phyloP scores from a whole-genome alignment of 768 basidiomycete genomes.

The Boletus tomentosulus region DNA sequence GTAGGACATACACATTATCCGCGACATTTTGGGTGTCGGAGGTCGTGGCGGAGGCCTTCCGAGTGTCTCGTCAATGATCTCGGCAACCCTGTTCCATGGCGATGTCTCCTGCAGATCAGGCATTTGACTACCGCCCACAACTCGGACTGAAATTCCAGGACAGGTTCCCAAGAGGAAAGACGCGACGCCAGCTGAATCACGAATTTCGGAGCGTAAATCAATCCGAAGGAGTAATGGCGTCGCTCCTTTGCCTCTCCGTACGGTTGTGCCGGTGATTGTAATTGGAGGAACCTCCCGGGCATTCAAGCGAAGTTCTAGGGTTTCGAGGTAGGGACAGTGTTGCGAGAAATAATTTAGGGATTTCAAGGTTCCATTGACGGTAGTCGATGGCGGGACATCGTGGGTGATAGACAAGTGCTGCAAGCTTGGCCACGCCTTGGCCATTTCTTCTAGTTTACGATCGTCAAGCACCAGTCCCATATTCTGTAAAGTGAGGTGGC shows the following conservation, averaged over 20 bases:
- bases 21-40: not conserved
- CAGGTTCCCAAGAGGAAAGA: slow-evolving; percentile 13
- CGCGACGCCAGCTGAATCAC: slow-evolving; percentile 11
- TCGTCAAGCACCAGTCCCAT: not conserved
- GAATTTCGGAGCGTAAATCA: slow-evolving; percentile 17
- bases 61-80: slow-evolving; percentile 13
- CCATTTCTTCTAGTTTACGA: not conserved
- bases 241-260: slow-evolving; percentile 3
- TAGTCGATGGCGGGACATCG: slow-evolving; percentile 2
- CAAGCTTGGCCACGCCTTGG: slow-evolving; percentile 12
- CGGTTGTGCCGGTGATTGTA: not conserved
- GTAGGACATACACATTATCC: slow-evolving; percentile 17
- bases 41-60: slow-evolving; percentile 11
- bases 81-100: slow-evolving; percentile 20
- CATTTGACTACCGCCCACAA: slow-evolving; percentile 1
- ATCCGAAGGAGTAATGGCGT: slow-evolving; percentile 5
- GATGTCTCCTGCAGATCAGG: slow-evolving; percentile 13
- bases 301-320: slow-evolving; percentile 15
- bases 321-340: slow-evolving; percentile 17
- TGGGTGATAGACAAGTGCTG: slow-evolving; percentile 16
- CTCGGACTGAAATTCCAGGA: slow-evolving; percentile 2
- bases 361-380: not conserved
- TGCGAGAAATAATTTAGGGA: slow-evolving; percentile 2
- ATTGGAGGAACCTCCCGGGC: slow-evolving; percentile 14
- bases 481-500: not conserved